These are phyloP conservation scores for Skeletonema grethae DNA, from an alignment of 108 stramenopile genomes.

Conservation along the genomic window DNA sequence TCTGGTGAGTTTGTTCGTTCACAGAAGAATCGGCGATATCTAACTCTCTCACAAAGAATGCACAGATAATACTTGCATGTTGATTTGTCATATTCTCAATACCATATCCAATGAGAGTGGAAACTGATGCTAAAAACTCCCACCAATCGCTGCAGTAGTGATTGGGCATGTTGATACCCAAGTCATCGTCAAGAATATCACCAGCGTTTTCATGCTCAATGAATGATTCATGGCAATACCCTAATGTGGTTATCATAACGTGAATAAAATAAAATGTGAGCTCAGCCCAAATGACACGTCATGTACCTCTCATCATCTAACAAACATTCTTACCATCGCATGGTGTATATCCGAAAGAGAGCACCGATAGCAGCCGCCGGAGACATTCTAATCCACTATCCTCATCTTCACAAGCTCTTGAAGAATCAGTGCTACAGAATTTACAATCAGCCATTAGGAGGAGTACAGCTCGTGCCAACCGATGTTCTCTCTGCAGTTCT, in stretches of 20 bases:
- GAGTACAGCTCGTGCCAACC: conserved; percentile 42
- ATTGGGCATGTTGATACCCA: conserved; percentile 22
- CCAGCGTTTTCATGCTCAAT: conserved; percentile 14
- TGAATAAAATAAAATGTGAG: not conserved
- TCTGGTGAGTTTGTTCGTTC: conserved; percentile 14
- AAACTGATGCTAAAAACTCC: conserved; percentile 31
- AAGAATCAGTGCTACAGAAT: conserved; percentile 11
- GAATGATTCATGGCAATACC: conserved; percentile 37
- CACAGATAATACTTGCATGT: conserved; percentile 45
- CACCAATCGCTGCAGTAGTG: conserved; percentile 50
- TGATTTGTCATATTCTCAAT: conserved; percentile 34
- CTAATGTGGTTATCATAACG: not conserved
- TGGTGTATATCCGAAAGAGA: conserved; percentile 43
- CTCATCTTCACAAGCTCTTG: conserved; percentile 13
- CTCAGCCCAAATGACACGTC: not conserved
- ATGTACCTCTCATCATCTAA: not conserved
- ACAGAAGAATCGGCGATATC: conserved; percentile 6
- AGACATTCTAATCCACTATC: conserved; percentile 29
- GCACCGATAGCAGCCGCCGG: conserved; percentile 34
- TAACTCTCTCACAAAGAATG: conserved; percentile 36
- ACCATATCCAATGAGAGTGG: conserved; percentile 33
- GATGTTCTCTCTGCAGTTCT: conserved; percentile 56
- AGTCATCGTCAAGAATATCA: conserved; percentile 12
- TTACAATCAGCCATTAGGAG: conserved; percentile 28
- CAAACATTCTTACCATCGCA: conserved; percentile 33